Base-by-base conservation (phyloP, 768 basidiomycete species). In the Cantharellus cinnabarinus region DNA sequence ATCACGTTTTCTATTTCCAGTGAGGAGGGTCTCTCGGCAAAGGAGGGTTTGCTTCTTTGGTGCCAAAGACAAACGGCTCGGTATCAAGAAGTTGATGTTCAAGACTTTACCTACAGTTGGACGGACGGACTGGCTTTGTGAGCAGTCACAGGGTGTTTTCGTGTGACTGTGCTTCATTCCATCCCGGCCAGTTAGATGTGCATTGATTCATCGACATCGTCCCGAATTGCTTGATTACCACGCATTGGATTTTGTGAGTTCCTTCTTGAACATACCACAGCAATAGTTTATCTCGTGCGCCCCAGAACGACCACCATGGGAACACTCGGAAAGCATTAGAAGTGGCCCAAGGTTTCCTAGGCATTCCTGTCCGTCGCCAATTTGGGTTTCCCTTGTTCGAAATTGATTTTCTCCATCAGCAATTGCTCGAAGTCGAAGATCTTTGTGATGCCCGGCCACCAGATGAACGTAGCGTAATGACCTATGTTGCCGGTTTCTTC, bases 1-100 rank as follows among this genome's bases (percentile, higher is more conserved):
- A 56, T 4, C 50, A 52, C 4, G 56, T 60, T 60, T 57, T 37
- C 37, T 37, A 10, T 10, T 57, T 60, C 64, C 68, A 97, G 94
- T 65, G 90, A 93, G 76, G 95, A 98, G 72, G 95, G 95, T 59
- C 78, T 97, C n/a, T 91, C 91, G 5, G 95, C 95, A 1, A 95
- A 97, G 71, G 95, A 98, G 67, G 95, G 95, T 41, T 77, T 99
- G 5, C 74, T 99, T 3, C 78, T 99, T 2, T 99, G 95, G 95
- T 95, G 93, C 73, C 95, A 98, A 67, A 81, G 95, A 58, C 95
- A 94, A 71, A 99, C 95, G 0, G 80, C 77, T 41, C 80, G 82
- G 0, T 98, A 99, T 71, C 79, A 79, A 62, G 89, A 94, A 66
- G 91, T 98, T 7, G 72, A 97, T 60, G 89, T 99, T 14, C 82